Conservation (phyloP, 257 asterid species). For the Solanum peruvianum region DNA sequence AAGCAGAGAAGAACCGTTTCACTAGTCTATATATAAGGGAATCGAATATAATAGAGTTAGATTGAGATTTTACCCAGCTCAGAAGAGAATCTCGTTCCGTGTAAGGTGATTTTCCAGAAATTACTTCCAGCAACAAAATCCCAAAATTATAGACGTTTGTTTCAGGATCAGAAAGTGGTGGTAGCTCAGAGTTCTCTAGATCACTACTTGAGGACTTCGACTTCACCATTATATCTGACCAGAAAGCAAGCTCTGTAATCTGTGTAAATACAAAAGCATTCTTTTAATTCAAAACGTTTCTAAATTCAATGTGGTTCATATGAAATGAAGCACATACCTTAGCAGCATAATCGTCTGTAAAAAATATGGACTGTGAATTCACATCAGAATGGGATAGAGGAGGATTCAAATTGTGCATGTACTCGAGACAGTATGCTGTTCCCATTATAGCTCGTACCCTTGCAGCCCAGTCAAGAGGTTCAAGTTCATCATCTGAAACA, state of each 20-base stretch:
- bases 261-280: background rate
- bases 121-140: background rate
- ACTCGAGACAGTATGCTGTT: constrained; percentile 8
- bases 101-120: background rate
- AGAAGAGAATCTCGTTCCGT: background rate
- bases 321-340: background rate
- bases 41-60: background rate
- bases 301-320: background rate
- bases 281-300: background rate
- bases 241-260: background rate
- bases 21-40: background rate
- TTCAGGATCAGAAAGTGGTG: background rate
- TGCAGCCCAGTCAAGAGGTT: constrained; percentile 8
- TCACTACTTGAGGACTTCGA: background rate
- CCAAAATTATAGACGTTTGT: background rate
- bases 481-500: constrained; percentile 1
- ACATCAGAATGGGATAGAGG: background rate
- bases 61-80: background rate
- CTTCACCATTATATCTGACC: background rate
- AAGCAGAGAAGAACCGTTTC: background rate
- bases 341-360: constrained; percentile 10
- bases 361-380: background rate
- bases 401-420: constrained; percentile 7
- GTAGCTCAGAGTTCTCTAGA: background rate
- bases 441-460: constrained; percentile 9